These are phyloP conservation scores for Blastobotrys malaysiensis DNA, from an alignment of 1,139 yeast species.

Conservation along the genomic window DNA sequence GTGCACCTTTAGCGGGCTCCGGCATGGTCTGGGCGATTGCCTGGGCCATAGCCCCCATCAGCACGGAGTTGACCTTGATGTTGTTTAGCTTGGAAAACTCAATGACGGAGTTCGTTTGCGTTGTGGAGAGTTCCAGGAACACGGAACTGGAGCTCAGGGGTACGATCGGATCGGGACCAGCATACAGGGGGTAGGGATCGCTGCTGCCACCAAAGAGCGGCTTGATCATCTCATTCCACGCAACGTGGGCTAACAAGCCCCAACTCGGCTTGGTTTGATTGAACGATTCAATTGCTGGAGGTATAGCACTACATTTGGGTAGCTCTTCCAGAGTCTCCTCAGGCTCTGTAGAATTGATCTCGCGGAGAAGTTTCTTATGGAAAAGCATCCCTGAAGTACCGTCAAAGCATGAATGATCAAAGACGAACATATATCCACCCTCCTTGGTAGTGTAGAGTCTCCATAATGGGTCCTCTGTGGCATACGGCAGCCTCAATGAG, in stretches of 20 bases:
- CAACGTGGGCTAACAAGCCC: background rate
- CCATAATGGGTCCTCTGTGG: constrained; percentile 19
- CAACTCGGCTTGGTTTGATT: constrained; percentile 4
- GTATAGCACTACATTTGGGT: background rate
- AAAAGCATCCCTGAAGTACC: constrained; percentile 23
- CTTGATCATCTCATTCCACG: background rate
- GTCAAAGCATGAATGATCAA: constrained; percentile 23
- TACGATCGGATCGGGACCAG: constrained; percentile 6
- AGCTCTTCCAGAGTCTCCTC: background rate
- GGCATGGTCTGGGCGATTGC: background rate
- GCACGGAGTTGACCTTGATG: constrained; percentile 7
- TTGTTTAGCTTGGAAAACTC: background rate
- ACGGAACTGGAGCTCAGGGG: constrained; percentile 16
- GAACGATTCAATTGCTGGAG: constrained; percentile 3
- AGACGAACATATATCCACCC: constrained; percentile 11
- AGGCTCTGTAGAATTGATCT: constrained; percentile 2
- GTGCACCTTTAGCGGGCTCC: background rate
- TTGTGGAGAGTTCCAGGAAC: constrained; percentile 11
- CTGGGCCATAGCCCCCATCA: constrained; percentile 6
- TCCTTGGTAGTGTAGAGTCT: constrained; percentile 16
- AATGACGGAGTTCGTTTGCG: constrained; percentile 9
- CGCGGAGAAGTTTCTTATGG: constrained; percentile 16
- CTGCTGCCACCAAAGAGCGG: background rate
- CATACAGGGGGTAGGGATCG: constrained; percentile 3
- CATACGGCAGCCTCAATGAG: constrained; percentile 10